Evolutionary conservation across 352 stramenopile species (phyloP).

Genomic region (Achlya hypogyna): DNA sequence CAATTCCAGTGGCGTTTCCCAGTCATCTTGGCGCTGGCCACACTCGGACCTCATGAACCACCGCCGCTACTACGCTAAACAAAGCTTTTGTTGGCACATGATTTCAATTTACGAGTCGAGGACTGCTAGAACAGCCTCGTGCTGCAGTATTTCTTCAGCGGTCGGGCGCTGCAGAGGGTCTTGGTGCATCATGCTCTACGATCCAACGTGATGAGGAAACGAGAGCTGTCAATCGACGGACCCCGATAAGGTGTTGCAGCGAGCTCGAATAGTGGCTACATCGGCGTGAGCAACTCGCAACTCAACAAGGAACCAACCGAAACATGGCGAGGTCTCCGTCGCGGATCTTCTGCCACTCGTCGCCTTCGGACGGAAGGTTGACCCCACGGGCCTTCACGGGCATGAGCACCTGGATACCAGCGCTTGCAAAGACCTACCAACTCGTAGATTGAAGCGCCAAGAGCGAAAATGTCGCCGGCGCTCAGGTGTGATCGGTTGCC

Average conservation of each 20-base stretch:
- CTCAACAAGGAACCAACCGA: conserved; percentile 25
- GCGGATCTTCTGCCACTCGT: conserved; percentile 83
- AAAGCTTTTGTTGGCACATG: not conserved
- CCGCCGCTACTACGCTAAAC: too few species aligned
- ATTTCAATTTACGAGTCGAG: not conserved
- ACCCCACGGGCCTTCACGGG: conserved; percentile 31
- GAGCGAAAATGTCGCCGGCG: conserved; percentile 74
- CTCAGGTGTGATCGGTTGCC: conserved; percentile 65
- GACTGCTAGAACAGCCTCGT: conserved; percentile 70
- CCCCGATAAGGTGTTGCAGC: conserved; percentile 69
- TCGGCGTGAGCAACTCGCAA: not conserved
- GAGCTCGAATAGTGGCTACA: conserved; percentile 79
- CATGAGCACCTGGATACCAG: not conserved
- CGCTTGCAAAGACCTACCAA: conserved; percentile 25
- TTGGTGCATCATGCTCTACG: conserved; percentile 74
- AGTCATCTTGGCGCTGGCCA: too few species aligned
- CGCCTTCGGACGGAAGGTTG: conserved; percentile 53
- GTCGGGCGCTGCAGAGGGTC: conserved; percentile 71
- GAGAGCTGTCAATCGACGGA: not conserved
- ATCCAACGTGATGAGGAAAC: not conserved
- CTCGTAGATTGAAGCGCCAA: conserved; percentile 79
- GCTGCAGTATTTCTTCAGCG: conserved; percentile 75
- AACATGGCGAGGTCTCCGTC: conserved; percentile 77
- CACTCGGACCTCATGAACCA: too few species aligned
- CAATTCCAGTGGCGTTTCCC: too few species aligned